Conservation (phyloP, 2,329 filamentous ascomycete species). For the Diplodia seriata region DNA sequence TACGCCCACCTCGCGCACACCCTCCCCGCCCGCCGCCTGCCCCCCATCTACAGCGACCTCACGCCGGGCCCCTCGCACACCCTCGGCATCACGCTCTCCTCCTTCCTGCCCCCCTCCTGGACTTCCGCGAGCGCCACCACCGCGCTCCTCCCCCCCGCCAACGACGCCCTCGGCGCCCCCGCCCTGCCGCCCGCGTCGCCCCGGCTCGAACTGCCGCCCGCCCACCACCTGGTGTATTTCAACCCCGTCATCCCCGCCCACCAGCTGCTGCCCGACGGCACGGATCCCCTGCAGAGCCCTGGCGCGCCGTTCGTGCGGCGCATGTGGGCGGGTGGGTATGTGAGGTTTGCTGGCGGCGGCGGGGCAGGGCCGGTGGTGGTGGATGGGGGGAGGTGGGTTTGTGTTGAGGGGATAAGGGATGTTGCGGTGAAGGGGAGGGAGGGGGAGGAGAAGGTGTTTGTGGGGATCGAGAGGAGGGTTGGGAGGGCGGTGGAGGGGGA, state of each 20-base stretch:
- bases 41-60: conserved; percentile 62
- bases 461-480: conserved; percentile 64
- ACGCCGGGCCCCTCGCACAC: conserved; percentile 69
- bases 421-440: conserved; percentile 58
- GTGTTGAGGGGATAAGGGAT: conserved; percentile 56
- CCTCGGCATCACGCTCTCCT: conserved; percentile 58
- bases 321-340: conserved; percentile 85
- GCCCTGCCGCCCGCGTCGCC: conserved; percentile 1
- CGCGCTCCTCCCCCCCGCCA: background rate
- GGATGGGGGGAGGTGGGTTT: conserved; percentile 43
- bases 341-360: conserved; percentile 58
- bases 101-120: conserved; percentile 37
- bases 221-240: conserved; percentile 88
- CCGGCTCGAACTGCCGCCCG: conserved; percentile 59
- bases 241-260: conserved; percentile 70
- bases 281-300: conserved; percentile 79
- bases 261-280: conserved; percentile 78
- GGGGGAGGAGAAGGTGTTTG: conserved; percentile 64
- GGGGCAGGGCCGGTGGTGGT: too few relatives aligned
- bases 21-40: conserved; percentile 58
- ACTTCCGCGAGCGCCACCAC: conserved; percentile 3
- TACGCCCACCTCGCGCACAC: conserved; percentile 32
- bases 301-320: conserved; percentile 74
- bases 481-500: conserved; percentile 37
- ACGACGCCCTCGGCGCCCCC: conserved; percentile 20